Base-by-base conservation (phyloP, 352 stramenopile genomes). In the Globisporangium solare region DNA sequence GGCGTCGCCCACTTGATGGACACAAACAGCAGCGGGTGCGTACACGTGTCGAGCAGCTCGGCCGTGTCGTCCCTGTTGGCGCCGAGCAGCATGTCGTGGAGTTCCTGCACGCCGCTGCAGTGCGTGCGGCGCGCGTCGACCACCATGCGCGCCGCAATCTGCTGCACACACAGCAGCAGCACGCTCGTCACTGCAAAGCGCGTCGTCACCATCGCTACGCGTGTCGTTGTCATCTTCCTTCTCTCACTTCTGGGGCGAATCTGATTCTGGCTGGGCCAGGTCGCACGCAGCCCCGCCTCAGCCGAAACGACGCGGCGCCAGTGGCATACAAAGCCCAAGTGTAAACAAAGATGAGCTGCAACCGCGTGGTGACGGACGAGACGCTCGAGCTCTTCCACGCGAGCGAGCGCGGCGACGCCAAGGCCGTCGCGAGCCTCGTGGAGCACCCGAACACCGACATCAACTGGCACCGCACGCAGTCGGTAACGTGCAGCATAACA, bases 391-490 rank as follows among this genome's bases (percentile, higher is more conserved):
- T 90, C 15, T 89, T 91, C 51, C 60, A 56, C 1, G 83, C 76
- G 55, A 83, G 78, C 51, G 74, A 83, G 39, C 68, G 42, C 11
- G 83, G 83, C 4, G 73, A 88, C 47, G 60, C 61, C 1, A 68
- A 82, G 49, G 58, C 55, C 14, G 83, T 88, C 11, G 55, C 63
- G 21, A 56, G 63, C 49, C 66, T 92, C 13, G 40, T 89, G 27
- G 20, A 65, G 18, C 60, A 87, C 42, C 60, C 74, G 46, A 57
- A 56, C 40, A 70, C 67, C 8, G 76, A 90, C 55, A 68, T 89
- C 53, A 89, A 92, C 63, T 92, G 80, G 76, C 83, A 91, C 55
- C 68, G 72, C 64, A 69, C 66, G 52, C 73, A 85, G 63, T 74
- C 79, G 69, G 79, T 90, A 52, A 10, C 11, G 27, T 42, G 18